Percentiles rank a stretch among this genome's conserved stretches.
Conservation (phyloP, 108 stramenopile species). For the Poteriospumella lacustris region DNA sequence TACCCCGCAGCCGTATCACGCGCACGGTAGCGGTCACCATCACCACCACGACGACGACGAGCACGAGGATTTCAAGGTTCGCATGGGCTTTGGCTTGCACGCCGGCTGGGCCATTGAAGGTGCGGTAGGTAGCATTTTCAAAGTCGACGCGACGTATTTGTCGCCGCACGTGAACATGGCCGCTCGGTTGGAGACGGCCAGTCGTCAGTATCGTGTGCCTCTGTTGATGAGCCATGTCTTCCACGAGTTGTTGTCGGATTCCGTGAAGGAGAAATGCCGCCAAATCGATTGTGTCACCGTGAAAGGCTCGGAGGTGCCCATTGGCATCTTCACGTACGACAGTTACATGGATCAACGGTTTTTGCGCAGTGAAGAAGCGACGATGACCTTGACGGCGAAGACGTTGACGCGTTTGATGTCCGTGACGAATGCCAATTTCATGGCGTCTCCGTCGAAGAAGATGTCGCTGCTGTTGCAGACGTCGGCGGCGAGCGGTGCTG, state of each 20-base stretch:
- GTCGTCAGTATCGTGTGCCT: constrained; percentile 75
- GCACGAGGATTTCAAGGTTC: constrained; percentile 48
- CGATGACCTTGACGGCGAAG: neutral
- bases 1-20: neutral
- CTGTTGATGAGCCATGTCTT: constrained; percentile 64
- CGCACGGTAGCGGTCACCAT: neutral
- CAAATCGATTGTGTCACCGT: constrained; percentile 77
- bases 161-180: constrained; percentile 93
- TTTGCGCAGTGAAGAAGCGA: neutral
- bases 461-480: neutral
- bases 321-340: constrained; percentile 81
- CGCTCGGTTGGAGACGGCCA: constrained; percentile 82
- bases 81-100: constrained; percentile 65
- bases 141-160: constrained; percentile 90
- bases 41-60: neutral
- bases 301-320: constrained; percentile 80
- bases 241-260: constrained; percentile 47
- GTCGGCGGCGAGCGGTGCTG: neutral
- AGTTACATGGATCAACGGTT: neutral
- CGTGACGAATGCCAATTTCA: neutral
- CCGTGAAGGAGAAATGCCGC: constrained; percentile 22
- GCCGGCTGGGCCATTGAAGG: constrained; percentile 79
- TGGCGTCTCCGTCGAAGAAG: neutral
- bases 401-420: neutral
- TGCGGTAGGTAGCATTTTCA: constrained; percentile 76